These are phyloP conservation scores for Saturnispora besseyi DNA, from an alignment of 805 yeast genomes.

Conservation along the genomic window DNA sequence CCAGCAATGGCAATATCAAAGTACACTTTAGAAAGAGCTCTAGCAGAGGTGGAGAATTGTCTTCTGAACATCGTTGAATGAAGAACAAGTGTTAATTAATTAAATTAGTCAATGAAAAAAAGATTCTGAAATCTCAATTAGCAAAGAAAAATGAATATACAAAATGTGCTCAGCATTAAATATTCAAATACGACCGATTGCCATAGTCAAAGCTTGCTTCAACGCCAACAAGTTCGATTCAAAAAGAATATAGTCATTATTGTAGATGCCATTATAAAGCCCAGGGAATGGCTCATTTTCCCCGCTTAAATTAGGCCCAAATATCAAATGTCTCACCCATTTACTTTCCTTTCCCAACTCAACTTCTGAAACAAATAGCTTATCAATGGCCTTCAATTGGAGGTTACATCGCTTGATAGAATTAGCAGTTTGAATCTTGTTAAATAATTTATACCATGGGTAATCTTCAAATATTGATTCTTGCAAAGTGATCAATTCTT, in stretches of 20 bases:
- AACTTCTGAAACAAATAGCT: slow-evolving; percentile 9
- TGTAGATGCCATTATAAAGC: slow-evolving; percentile 46
- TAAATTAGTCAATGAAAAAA: background rate
- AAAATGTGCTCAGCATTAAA: background rate
- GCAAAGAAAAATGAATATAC: background rate
- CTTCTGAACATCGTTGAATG: slow-evolving; percentile 28
- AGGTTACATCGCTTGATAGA: slow-evolving; percentile 46
- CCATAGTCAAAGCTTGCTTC: slow-evolving; percentile 2
- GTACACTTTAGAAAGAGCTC: slow-evolving; percentile 42
- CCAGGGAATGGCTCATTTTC: slow-evolving; percentile 52
- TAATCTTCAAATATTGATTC: slow-evolving; percentile 50
- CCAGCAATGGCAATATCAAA: slow-evolving; percentile 52
- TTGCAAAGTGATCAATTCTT: slow-evolving; percentile 30
- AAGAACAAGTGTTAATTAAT: slow-evolving; percentile 8
- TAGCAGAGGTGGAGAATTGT: slow-evolving; percentile 40
- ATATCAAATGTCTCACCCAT: slow-evolving; percentile 59
- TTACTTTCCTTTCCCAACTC: slow-evolving; percentile 40
- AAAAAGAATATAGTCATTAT: slow-evolving; percentile 33
- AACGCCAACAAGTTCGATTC: slow-evolving; percentile 12
- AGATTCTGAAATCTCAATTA: background rate
- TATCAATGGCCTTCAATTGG: slow-evolving; percentile 45
- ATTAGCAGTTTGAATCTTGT: slow-evolving; percentile 51
- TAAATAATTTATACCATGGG: slow-evolving; percentile 65
- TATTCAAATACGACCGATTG: background rate
- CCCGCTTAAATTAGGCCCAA: slow-evolving; percentile 49